These are phyloP conservation scores for Candida easanensis DNA, from an alignment of 805 yeast genomes.

Conservation along the genomic window DNA sequence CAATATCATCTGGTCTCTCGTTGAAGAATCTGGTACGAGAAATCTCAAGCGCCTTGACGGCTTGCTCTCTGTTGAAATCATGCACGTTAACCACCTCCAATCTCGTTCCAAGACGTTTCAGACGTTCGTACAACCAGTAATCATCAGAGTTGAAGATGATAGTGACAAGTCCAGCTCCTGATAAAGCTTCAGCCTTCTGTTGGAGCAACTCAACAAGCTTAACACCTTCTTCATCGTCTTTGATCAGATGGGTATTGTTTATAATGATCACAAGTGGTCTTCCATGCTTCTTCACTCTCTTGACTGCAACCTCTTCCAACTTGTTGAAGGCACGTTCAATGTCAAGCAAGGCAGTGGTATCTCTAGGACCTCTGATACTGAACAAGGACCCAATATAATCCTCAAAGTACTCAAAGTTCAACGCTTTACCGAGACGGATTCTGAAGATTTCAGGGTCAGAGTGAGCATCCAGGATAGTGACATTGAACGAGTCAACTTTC, in stretches of 20 bases:
- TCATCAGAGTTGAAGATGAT: slow-evolving; percentile 79
- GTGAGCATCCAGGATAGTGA: slow-evolving; percentile 76
- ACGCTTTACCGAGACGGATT: slow-evolving; percentile 70
- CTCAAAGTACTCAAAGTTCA: slow-evolving; percentile 70
- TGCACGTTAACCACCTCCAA: slow-evolving; percentile 68
- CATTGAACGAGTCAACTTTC: slow-evolving; percentile 58
- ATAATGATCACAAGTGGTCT: slow-evolving; percentile 68
- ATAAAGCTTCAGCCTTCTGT: slow-evolving; percentile 76
- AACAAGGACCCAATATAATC: slow-evolving; percentile 82
- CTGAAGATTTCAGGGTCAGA: slow-evolving; percentile 83
- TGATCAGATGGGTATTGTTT: slow-evolving; percentile 71
- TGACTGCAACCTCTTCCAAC: slow-evolving; percentile 67
- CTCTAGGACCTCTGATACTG: slow-evolving; percentile 80
- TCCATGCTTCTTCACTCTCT: slow-evolving; percentile 37
- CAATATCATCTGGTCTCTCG: slow-evolving; percentile 35
- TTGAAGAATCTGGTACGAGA: slow-evolving; percentile 46
- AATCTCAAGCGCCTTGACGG: slow-evolving; percentile 51
- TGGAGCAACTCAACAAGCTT: slow-evolving; percentile 72
- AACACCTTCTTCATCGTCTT: slow-evolving; percentile 71
- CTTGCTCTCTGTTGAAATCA: slow-evolving; percentile 55
- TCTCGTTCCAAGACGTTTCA: slow-evolving; percentile 69
- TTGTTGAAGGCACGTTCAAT: slow-evolving; percentile 80
- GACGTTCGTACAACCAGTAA: slow-evolving; percentile 81
- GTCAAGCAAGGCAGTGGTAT: slow-evolving; percentile 76
- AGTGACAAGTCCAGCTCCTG: slow-evolving; percentile 52